These are phyloP conservation scores for Jackrogersella multiformis DNA, from an alignment of 495 filamentous ascomycete species.

Conservation along the genomic window DNA sequence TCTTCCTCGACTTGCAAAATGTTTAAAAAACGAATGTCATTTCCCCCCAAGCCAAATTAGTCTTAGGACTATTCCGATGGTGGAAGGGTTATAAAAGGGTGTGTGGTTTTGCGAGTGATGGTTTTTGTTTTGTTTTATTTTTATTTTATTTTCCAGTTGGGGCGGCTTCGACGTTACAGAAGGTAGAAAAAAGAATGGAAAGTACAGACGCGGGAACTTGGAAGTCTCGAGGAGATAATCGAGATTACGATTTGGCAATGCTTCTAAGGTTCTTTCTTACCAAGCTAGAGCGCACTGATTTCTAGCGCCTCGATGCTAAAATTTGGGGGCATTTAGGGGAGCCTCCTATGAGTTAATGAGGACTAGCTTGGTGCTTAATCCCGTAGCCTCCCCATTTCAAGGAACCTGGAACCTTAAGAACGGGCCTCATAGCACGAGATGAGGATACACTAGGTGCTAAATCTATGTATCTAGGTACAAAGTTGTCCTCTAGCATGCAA, in stretches of 20 bases:
- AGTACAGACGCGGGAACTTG: slow-evolving; percentile 24
- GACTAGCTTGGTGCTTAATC: slow-evolving; percentile 13
- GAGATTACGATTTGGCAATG: slow-evolving; percentile 42
- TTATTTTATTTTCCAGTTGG: slow-evolving; percentile 12
- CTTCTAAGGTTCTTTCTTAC: slow-evolving; percentile 4
- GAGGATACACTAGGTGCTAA: not conserved
- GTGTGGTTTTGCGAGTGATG: slow-evolving; percentile 8
- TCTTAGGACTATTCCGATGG: slow-evolving; percentile 7
- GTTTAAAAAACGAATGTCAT: slow-evolving; percentile 39
- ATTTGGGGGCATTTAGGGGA: slow-evolving; percentile 19
- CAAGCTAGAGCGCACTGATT: slow-evolving; percentile 4
- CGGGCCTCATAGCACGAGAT: not conserved
- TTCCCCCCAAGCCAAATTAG: slow-evolving; percentile 18
- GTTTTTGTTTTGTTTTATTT: not conserved
- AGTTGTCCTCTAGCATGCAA: not conserved
- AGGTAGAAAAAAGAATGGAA: slow-evolving; percentile 23
- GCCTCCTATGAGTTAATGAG: not conserved
- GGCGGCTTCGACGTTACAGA: slow-evolving; percentile 8
- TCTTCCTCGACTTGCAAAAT: slow-evolving; percentile 6
- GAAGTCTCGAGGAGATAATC: slow-evolving; percentile 34
- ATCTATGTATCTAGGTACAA: not conserved
- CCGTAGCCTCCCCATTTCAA: slow-evolving; percentile 6
- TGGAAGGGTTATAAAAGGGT: slow-evolving; percentile 16
- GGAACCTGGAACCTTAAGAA: not conserved
- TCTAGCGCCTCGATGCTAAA: slow-evolving; percentile 23